Conservation (phyloP, 176 grass and related monocot species). For the barley (Hordeum vulgare) region DNA sequence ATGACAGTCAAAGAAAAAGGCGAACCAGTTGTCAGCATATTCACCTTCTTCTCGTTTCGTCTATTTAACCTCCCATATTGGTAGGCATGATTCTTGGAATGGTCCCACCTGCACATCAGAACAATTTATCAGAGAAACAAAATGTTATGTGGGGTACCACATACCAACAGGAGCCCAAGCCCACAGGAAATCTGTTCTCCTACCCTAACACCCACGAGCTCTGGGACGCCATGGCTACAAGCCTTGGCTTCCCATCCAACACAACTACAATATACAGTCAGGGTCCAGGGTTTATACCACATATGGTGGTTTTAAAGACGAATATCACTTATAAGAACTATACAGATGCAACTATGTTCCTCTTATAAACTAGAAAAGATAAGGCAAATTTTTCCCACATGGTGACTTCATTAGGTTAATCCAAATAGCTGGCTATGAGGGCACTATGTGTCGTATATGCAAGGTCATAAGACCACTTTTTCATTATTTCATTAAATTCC, state of each 20-base stretch:
- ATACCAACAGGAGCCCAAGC: not conserved
- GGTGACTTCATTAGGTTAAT: not conserved
- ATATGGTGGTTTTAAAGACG: not conserved
- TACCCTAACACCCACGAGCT: not conserved
- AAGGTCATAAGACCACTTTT: not conserved
- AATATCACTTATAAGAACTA: not conserved
- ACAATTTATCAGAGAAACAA: constrained; percentile 4
- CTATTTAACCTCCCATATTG: not conserved
- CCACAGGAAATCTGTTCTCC: not conserved
- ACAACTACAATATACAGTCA: not conserved
- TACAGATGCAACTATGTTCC: constrained; percentile 9
- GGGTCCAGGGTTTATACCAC: not conserved
- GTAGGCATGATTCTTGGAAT: not conserved
- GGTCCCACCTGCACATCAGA: constrained; percentile 28
- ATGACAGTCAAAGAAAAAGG: not conserved
- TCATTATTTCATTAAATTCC: not conserved
- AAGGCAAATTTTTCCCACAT: not conserved
- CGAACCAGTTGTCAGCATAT: not conserved
- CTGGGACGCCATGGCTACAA: not conserved
- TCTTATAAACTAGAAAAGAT: constrained; percentile 10
- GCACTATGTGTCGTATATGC: not conserved
- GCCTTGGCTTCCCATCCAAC: not conserved
- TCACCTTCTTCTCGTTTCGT: constrained; percentile 26
- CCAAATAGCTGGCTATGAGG: not conserved
- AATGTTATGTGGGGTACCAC: not conserved